A percentile compares a stretch with the other conserved stretches of the same genome.
Evolutionary conservation across 345 rosid genomes (phyloP).

Genomic region (Erysimum cheiranthoides): DNA sequence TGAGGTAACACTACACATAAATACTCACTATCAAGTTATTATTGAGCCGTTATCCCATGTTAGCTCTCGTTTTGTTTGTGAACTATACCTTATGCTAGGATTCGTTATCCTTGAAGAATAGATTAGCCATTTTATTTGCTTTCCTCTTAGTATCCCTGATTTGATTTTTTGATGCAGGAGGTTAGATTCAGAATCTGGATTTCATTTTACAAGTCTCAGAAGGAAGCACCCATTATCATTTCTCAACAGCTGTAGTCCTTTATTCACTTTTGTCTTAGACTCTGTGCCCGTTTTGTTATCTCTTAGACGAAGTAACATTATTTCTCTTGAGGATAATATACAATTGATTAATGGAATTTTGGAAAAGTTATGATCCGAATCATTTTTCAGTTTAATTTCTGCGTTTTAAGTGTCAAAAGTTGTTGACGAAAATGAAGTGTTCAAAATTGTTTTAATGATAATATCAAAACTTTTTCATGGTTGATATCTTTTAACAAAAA

Average conservation of each 20-base stretch:
- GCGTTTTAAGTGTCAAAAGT: background rate
- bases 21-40: background rate
- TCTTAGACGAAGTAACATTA: slow-evolving; percentile 18
- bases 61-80: background rate
- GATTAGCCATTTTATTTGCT: background rate
- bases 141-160: background rate
- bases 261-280: slow-evolving; percentile 35
- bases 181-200: background rate
- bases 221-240: slow-evolving; percentile 14
- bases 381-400: background rate
- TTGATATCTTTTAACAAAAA: too few species aligned
- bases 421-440: background rate
- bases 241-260: slow-evolving; percentile 23
- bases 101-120: background rate
- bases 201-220: slow-evolving; percentile 27
- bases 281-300: slow-evolving; percentile 16
- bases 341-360: slow-evolving; percentile 7
- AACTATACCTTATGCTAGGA: background rate
- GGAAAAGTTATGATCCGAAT: background rate
- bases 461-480: background rate
- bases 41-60: background rate
- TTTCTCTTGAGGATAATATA: slow-evolving; percentile 17
- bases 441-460: background rate
- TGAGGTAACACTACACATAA: slow-evolving; percentile 57
- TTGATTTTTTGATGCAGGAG: slow-evolving; percentile 13